Percentiles rank a stretch among this genome's conserved stretches.
These are phyloP conservation scores for Dendrocalamus sinicus DNA, from an alignment of 176 grass and related monocot genomes.

Conservation along the genomic window DNA sequence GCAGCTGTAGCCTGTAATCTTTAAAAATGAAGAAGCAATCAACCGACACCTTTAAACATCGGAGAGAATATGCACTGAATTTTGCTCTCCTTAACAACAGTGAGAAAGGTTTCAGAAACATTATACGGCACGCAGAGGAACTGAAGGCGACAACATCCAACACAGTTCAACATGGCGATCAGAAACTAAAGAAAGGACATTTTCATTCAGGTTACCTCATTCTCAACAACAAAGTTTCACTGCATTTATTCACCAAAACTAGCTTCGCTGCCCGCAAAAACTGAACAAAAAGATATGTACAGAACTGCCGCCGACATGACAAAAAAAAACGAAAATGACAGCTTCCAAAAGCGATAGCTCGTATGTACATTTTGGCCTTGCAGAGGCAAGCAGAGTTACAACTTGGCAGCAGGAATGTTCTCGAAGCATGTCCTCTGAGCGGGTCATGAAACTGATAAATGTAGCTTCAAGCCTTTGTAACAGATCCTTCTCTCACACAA, in stretches of 20 bases:
- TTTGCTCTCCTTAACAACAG: background rate
- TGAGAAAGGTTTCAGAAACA: background rate
- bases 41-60: background rate
- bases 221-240: slow-evolving; percentile 36
- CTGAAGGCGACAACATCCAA: background rate
- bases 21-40: background rate
- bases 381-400: slow-evolving; percentile 36
- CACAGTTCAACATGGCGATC: background rate
- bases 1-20: background rate
- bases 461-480: slow-evolving; percentile 48
- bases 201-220: slow-evolving; percentile 31
- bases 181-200: background rate
- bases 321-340: slow-evolving; percentile 23
- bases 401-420: background rate
- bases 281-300: slow-evolving; percentile 40
- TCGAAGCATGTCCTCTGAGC: background rate
- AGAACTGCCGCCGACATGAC: background rate
- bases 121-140: background rate
- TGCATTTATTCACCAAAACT: slow-evolving; percentile 35
- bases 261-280: slow-evolving; percentile 31
- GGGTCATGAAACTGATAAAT: slow-evolving; percentile 51
- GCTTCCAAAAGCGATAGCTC: slow-evolving; percentile 12
- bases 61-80: background rate
- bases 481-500: background rate
- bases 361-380: slow-evolving; percentile 52